Evolutionary conservation across 2,329 filamentous ascomycete genomes (phyloP).

Genomic region (Aspergillaceae sp.): DNA sequence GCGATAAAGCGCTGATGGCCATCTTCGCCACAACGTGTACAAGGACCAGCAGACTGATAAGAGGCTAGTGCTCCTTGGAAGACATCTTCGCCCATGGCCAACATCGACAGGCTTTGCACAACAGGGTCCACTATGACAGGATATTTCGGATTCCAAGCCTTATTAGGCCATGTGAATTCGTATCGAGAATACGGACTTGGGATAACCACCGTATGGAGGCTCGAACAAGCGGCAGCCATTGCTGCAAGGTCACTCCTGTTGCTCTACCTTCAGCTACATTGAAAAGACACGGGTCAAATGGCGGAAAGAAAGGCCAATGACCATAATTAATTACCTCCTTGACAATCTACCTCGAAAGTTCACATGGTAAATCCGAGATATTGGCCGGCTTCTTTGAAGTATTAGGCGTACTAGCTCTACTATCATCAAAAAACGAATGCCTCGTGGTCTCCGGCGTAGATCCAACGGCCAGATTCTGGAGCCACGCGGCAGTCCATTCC

Average conservation of each 20-base stretch:
- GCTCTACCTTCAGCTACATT: not conserved
- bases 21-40: constrained; percentile 23
- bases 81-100: constrained; percentile 63
- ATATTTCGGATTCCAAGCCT: constrained; percentile 44
- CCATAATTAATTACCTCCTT: constrained; percentile 53
- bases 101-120: constrained; percentile 70
- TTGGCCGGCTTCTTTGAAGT: too few species aligned
- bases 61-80: constrained; percentile 45
- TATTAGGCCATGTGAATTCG: constrained; percentile 67
- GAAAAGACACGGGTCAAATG: too few species aligned
- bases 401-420: too few species aligned
- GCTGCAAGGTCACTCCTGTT: not conserved
- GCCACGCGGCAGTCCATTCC: too few species aligned
- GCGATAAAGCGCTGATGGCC: constrained; percentile 8
- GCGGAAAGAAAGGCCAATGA: not conserved
- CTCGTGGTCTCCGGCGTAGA: too few species aligned
- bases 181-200: not conserved
- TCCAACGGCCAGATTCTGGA: too few species aligned
- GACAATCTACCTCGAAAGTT: constrained; percentile 69
- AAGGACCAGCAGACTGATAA: constrained; percentile 5
- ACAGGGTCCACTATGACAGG: constrained; percentile 67
- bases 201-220: not conserved
- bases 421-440: too few species aligned
- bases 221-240: not conserved
- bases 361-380: constrained; percentile 55